Evolutionary conservation across 2,329 filamentous ascomycete genomes (phyloP), one percentile per base, ranked within the genome.

Genomic region (Tolypocladium endophyticum): DNA sequence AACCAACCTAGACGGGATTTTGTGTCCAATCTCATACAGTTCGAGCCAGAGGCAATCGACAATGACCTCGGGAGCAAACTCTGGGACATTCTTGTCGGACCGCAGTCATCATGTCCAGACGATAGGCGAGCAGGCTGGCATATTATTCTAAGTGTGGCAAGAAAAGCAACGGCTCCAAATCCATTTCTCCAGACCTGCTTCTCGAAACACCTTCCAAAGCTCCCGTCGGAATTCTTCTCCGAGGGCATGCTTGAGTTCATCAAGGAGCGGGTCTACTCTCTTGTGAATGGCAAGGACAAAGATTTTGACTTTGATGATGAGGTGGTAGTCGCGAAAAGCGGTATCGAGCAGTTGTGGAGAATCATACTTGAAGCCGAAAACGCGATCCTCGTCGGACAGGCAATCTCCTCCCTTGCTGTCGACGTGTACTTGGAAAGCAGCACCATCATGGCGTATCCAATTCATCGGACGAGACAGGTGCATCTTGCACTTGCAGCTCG

Each of bases 291-390:
- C 39, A 64, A 68, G 7, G 68, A 70, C 30, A 23, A 30, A 30
- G 76, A 76, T 28, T 76, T 80, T 56, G 68, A 79, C 25, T 72
- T 85, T 28, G 79, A 83, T 59, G 80, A 83, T 54, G 75, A 79
- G 9, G 74, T 78, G n/a, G 73, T 78, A 14, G 69, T 83, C 35
- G 76, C 81, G 64, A 81, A 77, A 62, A 81, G 72, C 64, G 83
- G 75, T 33, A 77, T 82, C 52, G 88, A 94, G 65, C 82, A 92
- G 60, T 76, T 96, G n/a, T 96, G 92, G 92, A 84, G 85, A 30
- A 84, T 96, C 66, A 85, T 93, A 39, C 76, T 96, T 58, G 86
- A 83, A 20, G 85, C 89, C 1, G 84, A 85, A 6, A 77, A 82
- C 43, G 76, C 81, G 43, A 82, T 79, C 0, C 85, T 95, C 55